Evolutionary conservation across 257 asterid species (phyloP), one percentile per base, ranked within the genome.

Genomic region (Thymus quinquecostatus): DNA sequence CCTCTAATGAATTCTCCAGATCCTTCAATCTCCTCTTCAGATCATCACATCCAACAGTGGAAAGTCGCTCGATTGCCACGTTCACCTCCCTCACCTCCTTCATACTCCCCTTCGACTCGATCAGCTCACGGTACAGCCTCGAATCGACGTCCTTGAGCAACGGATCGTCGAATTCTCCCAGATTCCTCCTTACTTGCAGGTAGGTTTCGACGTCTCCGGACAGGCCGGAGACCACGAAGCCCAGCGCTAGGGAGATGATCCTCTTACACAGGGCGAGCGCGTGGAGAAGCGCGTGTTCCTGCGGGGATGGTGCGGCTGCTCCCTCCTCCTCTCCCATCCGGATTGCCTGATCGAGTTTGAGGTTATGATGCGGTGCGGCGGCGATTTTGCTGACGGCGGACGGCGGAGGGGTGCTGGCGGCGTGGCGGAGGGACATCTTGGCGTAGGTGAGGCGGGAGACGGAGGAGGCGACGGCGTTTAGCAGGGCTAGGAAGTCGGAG

Each of bases 41-140:
- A 13, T 53, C 68, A 54, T 60, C 80, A 3, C 54, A 68, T n/a
- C 62, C 8, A 32, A 49, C 78, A 13, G 55, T 73, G 14, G 32
- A 51, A 14, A 51, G 0, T 9, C 10, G 11, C 9, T 14, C 81
- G 2, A 30, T 51, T 10, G 83, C 86, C 29, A 54, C 45, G 49
- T 87, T 87, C 6, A 91, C 85, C 69, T 78, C 86, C 33, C 58
- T 71, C 66, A 89, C 87, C 80, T 87, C 97, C 54, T 51, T 79
- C 38, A 79, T 38, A 1, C 1, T 10, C 57, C 81, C 79, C 57
- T 70, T 32, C 33, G 47, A 74, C 59, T 74, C 77, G 29, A 21
- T 30, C 12, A 81, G 60, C 75, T 74, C 82, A 38, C 33, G 55
- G 53, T 73, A 58, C 28, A 81, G 64, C 43, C 76, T 65, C 5